Base-by-base conservation (phyloP, 495 filamentous ascomycete genomes). In the Niebla homalea region DNA sequence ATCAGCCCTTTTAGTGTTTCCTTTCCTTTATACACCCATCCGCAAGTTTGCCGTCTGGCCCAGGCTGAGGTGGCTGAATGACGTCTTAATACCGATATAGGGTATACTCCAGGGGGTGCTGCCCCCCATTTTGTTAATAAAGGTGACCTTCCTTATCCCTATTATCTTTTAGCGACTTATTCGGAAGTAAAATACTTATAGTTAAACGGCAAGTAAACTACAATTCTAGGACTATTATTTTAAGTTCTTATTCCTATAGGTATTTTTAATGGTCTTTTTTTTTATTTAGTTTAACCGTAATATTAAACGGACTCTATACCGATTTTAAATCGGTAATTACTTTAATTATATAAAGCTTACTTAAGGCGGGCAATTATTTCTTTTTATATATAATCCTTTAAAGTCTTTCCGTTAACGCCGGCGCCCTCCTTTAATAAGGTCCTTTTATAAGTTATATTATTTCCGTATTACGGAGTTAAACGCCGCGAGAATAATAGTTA, bases 101-200 rank as follows among this genome's bases (percentile, higher is more conserved):
- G 25, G 25, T 26, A 26, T 26, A 26, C 7, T 26, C 3, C 7
- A 26, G 7, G 7, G 25, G 25, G 25, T 26, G 7, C 7, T 26
- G 7, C 25, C 25, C 7, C 25, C 25, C 32, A 47, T 44, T 32
- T 29, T 47, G 14, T 47, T 21, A 35, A n/a, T 32, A 32, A 16
- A 15, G 35, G 32, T 47, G 14, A 47, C 32, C 12, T 22, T 46
- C 7, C 32, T 22, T 22, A 21, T 46, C 5, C 32, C 23, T 43
- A 43, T 43, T 11, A 8, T 20, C 21, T 43, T 14, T 11, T 14
- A 10, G 14, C 35, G 8, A 14, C 7, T 47, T 36, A 8, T 36
- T 47, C n/a, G n/a, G n/a, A n/a, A n/a, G n/a, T 47, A 47, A 47
- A 47, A 36, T 8, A 15, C 35, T 36, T 36, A 15, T 47, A 36